phyloP scores from a whole-genome alignment of 2,329 filamentous ascomycete genomes.

The Coniochaeta prunicola region DNA sequence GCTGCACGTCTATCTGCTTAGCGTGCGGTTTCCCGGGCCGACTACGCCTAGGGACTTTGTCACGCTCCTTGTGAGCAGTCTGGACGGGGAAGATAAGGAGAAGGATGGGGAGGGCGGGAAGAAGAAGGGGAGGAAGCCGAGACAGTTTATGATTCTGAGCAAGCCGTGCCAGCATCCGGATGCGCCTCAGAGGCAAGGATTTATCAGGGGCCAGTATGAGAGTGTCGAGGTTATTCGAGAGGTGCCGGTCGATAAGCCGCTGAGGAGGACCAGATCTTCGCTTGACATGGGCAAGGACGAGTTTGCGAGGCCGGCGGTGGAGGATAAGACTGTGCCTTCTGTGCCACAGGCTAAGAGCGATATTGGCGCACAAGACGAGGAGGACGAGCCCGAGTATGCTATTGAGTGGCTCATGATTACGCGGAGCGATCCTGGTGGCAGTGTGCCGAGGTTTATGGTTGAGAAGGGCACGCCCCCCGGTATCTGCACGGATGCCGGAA shows the following conservation, averaged over 20 bases:
- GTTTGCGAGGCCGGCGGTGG: slow-evolving; percentile 15
- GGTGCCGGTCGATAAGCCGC: slow-evolving; percentile 49
- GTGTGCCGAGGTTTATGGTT: slow-evolving; percentile 84
- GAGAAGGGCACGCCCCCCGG: slow-evolving; percentile 78
- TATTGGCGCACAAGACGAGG: slow-evolving; percentile 3
- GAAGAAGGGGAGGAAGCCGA: slow-evolving; percentile 39
- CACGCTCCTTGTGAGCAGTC: slow-evolving; percentile 64
- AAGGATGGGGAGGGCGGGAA: slow-evolving; percentile 4
- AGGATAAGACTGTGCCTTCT: background rate
- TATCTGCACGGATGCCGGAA: slow-evolving; percentile 70
- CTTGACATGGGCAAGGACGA: slow-evolving; percentile 30
- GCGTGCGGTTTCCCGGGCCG: slow-evolving; percentile 83
- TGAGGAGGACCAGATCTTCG: slow-evolving; percentile 35
- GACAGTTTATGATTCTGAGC: slow-evolving; percentile 81
- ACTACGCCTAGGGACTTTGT: slow-evolving; percentile 86
- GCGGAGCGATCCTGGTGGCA: slow-evolving; percentile 80
- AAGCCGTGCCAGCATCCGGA: slow-evolving; percentile 75
- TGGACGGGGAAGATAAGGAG: slow-evolving; percentile 4
- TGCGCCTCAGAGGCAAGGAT: slow-evolving; percentile 61
- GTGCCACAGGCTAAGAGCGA: slow-evolving; percentile 6
- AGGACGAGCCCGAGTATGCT: slow-evolving; percentile 28
- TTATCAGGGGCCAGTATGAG: slow-evolving; percentile 81
- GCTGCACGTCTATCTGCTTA: slow-evolving; percentile 74
- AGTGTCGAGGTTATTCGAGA: slow-evolving; percentile 88
- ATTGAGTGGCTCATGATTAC: slow-evolving; percentile 94